phyloP scores from a whole-genome alignment of 2,329 filamentous ascomycete species.

The Penicillium polonicum region DNA sequence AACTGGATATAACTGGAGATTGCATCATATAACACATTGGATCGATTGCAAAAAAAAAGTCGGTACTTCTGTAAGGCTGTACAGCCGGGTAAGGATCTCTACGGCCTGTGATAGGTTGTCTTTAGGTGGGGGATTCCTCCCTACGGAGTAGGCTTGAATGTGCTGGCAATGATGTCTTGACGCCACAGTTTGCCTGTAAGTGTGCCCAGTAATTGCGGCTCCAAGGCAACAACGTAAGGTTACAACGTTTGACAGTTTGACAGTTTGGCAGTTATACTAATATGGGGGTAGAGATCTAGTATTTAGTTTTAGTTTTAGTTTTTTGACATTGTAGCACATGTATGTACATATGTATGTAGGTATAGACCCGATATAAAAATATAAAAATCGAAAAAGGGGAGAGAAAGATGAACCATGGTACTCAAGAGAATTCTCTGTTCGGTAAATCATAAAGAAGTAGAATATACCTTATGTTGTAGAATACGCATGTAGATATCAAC shows the following conservation, averaged over 20 bases:
- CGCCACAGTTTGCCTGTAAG: neutral
- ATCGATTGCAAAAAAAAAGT: neutral
- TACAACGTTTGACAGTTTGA: neutral
- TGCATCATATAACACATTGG: neutral
- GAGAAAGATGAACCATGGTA: slow-evolving; percentile 3
- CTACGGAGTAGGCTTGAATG: neutral
- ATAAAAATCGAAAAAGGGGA: neutral
- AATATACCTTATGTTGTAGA: too few relatives aligned
- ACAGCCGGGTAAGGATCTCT: neutral
- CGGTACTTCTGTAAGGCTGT: slow-evolving; percentile 1
- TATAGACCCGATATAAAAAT: neutral
- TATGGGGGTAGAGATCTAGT: neutral
- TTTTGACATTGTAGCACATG: neutral
- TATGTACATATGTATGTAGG: neutral
- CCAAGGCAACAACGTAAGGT: slow-evolving; percentile 20
- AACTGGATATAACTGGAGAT: neutral
- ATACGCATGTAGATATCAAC: too few relatives aligned
- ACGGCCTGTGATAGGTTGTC: neutral
- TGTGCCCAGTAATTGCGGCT: slow-evolving; percentile 11
- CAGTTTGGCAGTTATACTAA: neutral
- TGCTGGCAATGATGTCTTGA: slow-evolving; percentile 20
- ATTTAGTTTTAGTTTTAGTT: neutral
- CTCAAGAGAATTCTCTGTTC: neutral
- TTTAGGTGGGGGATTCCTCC: neutral
- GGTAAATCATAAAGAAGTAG: neutral